Evolutionary conservation across 345 rosid species (phyloP).

Genomic region (Salix koriyanagi): DNA sequence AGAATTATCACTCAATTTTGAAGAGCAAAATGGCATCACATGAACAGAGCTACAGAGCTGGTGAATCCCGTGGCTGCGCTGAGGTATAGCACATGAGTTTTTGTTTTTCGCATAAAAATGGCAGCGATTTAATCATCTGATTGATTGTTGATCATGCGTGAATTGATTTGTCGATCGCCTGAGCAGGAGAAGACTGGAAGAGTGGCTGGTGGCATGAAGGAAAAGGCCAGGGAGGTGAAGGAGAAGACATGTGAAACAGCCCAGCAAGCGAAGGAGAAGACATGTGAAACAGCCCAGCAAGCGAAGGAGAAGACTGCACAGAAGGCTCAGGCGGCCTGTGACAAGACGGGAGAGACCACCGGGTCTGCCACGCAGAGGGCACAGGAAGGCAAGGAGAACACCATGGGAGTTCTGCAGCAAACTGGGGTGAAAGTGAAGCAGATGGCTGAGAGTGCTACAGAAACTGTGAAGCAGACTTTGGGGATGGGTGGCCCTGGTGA

Average conservation of each 20-base stretch:
- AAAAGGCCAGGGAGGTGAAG: constrained; percentile 7
- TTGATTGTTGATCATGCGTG: background rate
- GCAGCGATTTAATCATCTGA: no score
- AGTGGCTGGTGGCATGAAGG: background rate
- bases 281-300: constrained; percentile 14
- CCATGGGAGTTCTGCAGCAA: constrained; percentile 41
- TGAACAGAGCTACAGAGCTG: constrained; percentile 45
- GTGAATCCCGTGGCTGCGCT: constrained; percentile 53
- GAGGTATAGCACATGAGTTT: constrained; percentile 25
- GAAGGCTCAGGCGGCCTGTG: constrained; percentile 32
- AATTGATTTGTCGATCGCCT: no score
- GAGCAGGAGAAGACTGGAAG: background rate
- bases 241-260: constrained; percentile 23
- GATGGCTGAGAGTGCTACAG: constrained; percentile 55
- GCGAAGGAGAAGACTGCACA: constrained; percentile 33
- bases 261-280: constrained; percentile 27
- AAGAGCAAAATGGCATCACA: constrained; percentile 47
- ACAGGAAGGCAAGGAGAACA: constrained; percentile 43
- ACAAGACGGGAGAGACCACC: constrained; percentile 30
- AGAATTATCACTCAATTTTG: background rate
- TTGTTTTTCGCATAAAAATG: no score
- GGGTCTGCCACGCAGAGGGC: constrained; percentile 36
- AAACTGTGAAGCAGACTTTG: constrained; percentile 50
- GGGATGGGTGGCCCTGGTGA: constrained; percentile 37
- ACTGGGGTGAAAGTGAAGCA: constrained; percentile 59